A percentile compares a stretch with the other conserved stretches of the same genome.
Evolutionary conservation across 2,329 filamentous ascomycete species (phyloP).

Genomic region (Colletotrichum caudatum): DNA sequence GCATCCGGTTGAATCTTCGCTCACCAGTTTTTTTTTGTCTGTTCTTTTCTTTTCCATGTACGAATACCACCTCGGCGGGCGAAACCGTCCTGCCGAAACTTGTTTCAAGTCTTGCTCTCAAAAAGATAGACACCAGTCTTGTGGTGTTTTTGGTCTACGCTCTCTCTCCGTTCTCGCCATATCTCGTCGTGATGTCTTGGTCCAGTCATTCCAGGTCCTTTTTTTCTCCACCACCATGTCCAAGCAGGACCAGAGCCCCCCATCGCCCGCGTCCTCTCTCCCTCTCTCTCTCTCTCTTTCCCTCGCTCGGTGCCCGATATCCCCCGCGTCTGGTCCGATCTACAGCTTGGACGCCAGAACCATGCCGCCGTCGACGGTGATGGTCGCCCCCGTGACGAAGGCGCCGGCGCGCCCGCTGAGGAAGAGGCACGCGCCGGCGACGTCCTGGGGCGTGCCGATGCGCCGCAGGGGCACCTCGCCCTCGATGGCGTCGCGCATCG

Average conservation of each 20-base stretch:
- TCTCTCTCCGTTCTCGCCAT: neutral
- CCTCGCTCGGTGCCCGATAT: no score
- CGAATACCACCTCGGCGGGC: constrained; percentile 34
- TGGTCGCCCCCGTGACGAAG: constrained; percentile 74
- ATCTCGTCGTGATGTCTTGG: neutral
- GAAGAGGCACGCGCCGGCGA: constrained; percentile 79
- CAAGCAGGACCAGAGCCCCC: no score
- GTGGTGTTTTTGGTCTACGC: neutral
- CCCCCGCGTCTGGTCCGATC: no score
- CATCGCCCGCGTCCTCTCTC: neutral
- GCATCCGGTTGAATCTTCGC: constrained; percentile 1
- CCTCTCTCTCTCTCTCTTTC: neutral
- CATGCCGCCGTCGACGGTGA: constrained; percentile 71
- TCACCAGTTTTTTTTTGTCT: neutral
- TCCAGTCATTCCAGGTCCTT: neutral
- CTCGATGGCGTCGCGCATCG: constrained; percentile 66
- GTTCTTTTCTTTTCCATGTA: constrained; percentile 25
- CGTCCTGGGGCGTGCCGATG: constrained; percentile 76
- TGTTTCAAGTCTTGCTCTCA: constrained; percentile 5
- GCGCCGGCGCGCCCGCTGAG: constrained; percentile 75
- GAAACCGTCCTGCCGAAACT: constrained; percentile 11
- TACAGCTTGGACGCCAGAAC: constrained; percentile 61
- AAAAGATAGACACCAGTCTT: constrained; percentile 1
- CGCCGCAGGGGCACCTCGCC: constrained; percentile 72
- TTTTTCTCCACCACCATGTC: no score